These are phyloP conservation scores for Ricinus communis DNA, from an alignment of 345 rosid species.

Conservation along the genomic window DNA sequence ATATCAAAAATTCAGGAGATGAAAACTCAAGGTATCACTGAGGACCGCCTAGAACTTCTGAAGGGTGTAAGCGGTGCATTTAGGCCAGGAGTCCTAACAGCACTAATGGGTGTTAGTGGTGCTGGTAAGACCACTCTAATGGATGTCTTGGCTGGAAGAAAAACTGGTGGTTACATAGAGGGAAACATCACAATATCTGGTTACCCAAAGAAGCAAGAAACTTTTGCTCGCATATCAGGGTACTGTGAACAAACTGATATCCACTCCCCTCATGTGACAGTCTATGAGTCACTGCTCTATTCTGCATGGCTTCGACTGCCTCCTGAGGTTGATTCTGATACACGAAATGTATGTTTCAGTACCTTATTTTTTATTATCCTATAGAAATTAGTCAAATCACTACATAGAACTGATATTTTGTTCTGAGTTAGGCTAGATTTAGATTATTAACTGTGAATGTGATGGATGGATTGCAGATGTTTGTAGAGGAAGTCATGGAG, in stretches of 20 bases:
- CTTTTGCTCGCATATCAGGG: constrained; percentile 67
- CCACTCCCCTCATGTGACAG: constrained; percentile 69
- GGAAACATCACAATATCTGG: constrained; percentile 60
- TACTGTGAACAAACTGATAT: constrained; percentile 75
- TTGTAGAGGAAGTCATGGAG: constrained; percentile 72
- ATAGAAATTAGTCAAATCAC: neutral
- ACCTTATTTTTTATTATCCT: neutral
- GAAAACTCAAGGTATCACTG: constrained; percentile 52
- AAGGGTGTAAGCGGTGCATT: constrained; percentile 67
- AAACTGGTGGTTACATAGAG: constrained; percentile 62
- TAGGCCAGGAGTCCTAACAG: constrained; percentile 67
- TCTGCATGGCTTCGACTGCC: constrained; percentile 70
- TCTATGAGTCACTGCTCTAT: constrained; percentile 55
- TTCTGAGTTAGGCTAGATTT: neutral
- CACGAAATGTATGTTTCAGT: constrained; percentile 48
- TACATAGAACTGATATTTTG: neutral
- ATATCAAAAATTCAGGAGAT: constrained; percentile 44
- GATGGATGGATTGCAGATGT: constrained; percentile 43
- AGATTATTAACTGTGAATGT: neutral
- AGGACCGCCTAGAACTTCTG: constrained; percentile 53
- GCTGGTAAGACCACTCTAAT: constrained; percentile 74
- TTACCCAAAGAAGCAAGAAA: constrained; percentile 65
- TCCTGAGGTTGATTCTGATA: constrained; percentile 54
- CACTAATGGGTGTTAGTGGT: constrained; percentile 72
- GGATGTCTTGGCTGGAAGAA: constrained; percentile 78